phyloP scores from a whole-genome alignment of 257 asterid genomes.

The Knoxia roxburghii region DNA sequence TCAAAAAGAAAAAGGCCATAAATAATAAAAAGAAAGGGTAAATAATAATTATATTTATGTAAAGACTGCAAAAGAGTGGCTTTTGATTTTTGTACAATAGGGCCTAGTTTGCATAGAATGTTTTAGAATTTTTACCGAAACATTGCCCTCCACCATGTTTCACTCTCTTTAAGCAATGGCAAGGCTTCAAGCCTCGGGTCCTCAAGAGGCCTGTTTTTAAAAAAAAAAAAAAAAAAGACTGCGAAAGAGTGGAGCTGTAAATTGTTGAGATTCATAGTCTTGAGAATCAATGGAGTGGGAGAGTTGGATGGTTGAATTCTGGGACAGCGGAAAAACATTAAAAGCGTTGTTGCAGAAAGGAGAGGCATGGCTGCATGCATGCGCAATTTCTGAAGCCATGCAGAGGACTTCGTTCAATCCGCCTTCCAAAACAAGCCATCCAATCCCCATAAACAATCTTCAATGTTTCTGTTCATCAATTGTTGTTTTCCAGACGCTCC shows the following conservation, averaged over 20 bases:
- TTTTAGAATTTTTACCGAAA: no score
- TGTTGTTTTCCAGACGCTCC: no score
- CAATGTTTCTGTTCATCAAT: neutral
- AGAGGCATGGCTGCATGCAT: neutral
- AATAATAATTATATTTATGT: no score
- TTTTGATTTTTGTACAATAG: no score
- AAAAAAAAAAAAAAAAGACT: neutral
- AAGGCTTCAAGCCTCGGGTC: no score
- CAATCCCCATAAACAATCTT: neutral
- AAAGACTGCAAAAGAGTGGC: no score
- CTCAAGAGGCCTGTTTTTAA: neutral
- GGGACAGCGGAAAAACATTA: neutral
- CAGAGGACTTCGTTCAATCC: neutral
- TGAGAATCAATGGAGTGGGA: neutral
- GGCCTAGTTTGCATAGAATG: no score
- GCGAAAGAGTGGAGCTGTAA: neutral
- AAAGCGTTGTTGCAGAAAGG: neutral
- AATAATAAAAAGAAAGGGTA: no score
- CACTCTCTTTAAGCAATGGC: no score
- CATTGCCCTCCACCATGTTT: no score
- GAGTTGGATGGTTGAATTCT: neutral
- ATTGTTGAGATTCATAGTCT: slow-evolving; percentile 1
- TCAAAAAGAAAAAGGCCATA: no score
- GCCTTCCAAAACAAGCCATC: slow-evolving; percentile 1
- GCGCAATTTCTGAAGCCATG: neutral